Evolutionary conservation across 176 grass and related monocot species (phyloP), one percentile per base, ranked within the genome.

Genomic region (Neostapfia colusana): DNA sequence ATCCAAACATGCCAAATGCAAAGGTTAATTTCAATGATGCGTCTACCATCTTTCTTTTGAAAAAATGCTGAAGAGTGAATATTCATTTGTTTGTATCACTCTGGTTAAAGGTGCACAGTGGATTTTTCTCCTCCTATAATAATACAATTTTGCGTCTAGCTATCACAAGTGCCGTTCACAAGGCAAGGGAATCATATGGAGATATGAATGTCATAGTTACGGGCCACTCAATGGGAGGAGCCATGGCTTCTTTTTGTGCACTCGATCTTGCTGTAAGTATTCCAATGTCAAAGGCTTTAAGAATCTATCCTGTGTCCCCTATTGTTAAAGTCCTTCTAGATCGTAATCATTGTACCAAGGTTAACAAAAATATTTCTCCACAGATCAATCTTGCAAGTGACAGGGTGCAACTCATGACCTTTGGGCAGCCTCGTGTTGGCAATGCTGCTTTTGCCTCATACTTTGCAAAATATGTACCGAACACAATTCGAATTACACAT

Each of bases 391-490:
- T 78, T 54, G 75, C 62, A 83, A 76, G 73, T 7, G 28, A 69
- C 55, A 83, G 46, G 46, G 83, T 89, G 71, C 82, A 84, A 68
- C 86, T 89, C 24, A 86, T 86, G 74, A 92, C 86, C 23, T 92
- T 92, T 5, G 90, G 90, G 50, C 90, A 92, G 12, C 86, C 90
- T 73, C 90, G 90, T 74, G 86, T 93, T 75, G 86, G 90, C 56
- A 93, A 89, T 79, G 77, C 86, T 86, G 86, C 40, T 69, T 92
- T 92, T 42, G 79, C 85, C 20, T 79, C 75, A 23, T 86, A 69
- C 70, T 92, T 92, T 5, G 77, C 79, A 14, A 69, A 83, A 88
- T 84, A 88, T 64, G 86, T 92, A 27, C 82, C 76, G 17, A 78
- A 86, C 39, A 86, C 83, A n/a, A 67, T 89, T 78, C 79, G 90